phyloP scores from a whole-genome alignment of 768 basidiomycete genomes.

The Rubroboletus satanas region DNA sequence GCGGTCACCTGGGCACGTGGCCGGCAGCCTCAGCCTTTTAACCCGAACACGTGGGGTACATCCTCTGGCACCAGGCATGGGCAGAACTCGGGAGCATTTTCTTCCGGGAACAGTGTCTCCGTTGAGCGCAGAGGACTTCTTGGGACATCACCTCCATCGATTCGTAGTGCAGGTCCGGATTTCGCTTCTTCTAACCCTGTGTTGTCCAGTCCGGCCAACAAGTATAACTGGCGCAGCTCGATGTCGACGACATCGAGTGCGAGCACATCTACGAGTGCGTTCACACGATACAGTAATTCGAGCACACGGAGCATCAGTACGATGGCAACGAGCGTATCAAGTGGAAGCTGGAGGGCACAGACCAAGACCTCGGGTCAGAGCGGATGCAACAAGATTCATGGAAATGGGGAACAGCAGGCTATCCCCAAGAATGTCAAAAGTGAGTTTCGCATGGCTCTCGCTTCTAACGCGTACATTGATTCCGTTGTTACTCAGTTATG shows the following conservation, averaged over 20 bases:
- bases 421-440: conserved; percentile 77
- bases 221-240: conserved; percentile 71
- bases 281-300: conserved; percentile 72
- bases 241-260: conserved; percentile 67
- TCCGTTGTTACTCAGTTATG: conserved; percentile 48
- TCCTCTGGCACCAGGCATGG: conserved; percentile 13
- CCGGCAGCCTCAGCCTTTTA: conserved; percentile 34
- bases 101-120: conserved; percentile 8
- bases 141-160: conserved; percentile 57
- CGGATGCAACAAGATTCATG: conserved; percentile 13
- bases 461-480: neutral
- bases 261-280: conserved; percentile 64
- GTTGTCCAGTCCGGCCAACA: conserved; percentile 42
- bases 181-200: conserved; percentile 58
- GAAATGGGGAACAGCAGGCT: conserved; percentile 28
- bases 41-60: conserved; percentile 20
- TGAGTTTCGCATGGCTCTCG: conserved; percentile 38
- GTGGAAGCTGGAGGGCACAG: conserved; percentile 66
- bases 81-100: conserved; percentile 7
- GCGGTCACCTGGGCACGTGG: conserved; percentile 48
- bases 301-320: conserved; percentile 74
- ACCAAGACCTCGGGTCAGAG: conserved; percentile 15
- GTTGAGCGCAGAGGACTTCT: conserved; percentile 39
- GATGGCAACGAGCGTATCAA: conserved; percentile 75
- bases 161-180: conserved; percentile 46